phyloP scores from a whole-genome alignment of 2,329 filamentous ascomycete genomes.

The Ceratocystis variospora region DNA sequence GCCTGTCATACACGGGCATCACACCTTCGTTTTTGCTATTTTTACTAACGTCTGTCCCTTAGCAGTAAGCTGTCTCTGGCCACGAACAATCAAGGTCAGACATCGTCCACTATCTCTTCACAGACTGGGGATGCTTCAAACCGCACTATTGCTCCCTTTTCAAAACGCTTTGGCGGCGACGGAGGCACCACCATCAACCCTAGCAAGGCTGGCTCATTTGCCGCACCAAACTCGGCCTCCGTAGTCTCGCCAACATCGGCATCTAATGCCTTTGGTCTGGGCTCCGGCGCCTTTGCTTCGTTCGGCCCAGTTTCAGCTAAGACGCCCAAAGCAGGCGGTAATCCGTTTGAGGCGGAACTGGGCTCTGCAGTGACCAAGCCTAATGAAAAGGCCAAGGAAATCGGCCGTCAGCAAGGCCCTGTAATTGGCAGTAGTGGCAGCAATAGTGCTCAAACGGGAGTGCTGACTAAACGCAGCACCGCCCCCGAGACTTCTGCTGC shows the following conservation, averaged over 20 bases:
- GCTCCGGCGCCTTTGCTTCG: conserved; percentile 92
- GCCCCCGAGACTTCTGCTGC: conserved; percentile 26
- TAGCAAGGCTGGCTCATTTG: conserved; percentile 65
- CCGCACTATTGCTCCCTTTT: conserved; percentile 48
- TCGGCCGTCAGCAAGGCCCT: conserved; percentile 22
- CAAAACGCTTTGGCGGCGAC: conserved; percentile 63
- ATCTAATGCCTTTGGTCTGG: conserved; percentile 82
- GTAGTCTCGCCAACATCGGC: conserved; percentile 59
- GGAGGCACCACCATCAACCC: conserved; percentile 45
- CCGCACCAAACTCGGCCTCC: conserved; percentile 57
- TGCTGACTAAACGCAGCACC: conserved; percentile 25
- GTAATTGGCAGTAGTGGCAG: background rate
- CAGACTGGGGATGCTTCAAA: conserved; percentile 38
- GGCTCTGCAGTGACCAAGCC: conserved; percentile 29
- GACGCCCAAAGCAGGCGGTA: conserved; percentile 72
- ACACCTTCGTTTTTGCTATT: background rate
- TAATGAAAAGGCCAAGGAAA: conserved; percentile 25
- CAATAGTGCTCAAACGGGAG: conserved; percentile 36
- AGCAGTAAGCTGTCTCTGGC: conserved; percentile 78
- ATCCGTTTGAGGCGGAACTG: conserved; percentile 64
- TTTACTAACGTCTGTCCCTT: background rate
- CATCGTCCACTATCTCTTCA: conserved; percentile 34
- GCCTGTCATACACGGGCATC: too few species aligned
- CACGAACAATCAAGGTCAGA: conserved; percentile 47
- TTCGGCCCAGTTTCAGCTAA: conserved; percentile 52